phyloP scores from a whole-genome alignment of 352 stramenopile species.

The Globisporangium radiosum region DNA sequence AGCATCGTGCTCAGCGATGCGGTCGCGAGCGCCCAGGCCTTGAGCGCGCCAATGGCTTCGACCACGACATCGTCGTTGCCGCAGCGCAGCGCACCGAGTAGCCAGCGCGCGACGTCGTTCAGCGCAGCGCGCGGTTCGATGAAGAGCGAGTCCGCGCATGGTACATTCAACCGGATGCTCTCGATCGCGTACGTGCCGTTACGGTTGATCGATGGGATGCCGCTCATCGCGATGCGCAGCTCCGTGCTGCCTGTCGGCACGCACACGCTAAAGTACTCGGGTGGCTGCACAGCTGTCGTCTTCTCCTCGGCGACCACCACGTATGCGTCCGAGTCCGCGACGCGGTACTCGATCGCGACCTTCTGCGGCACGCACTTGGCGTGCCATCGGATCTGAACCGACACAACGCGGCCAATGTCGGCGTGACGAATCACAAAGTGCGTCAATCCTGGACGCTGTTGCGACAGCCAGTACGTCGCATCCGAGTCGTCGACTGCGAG shows the following conservation, averaged over 20 bases:
- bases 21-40: constrained; percentile 70
- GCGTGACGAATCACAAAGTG: constrained; percentile 38
- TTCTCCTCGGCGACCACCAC: constrained; percentile 29
- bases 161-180: constrained; percentile 51
- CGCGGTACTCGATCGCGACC: constrained; percentile 51
- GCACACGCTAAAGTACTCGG: constrained; percentile 28
- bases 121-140: constrained; percentile 50
- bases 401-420: constrained; percentile 41
- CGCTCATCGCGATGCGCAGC: constrained; percentile 57
- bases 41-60: constrained; percentile 58
- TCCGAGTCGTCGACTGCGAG: constrained; percentile 51
- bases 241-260: constrained; percentile 41
- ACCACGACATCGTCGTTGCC: constrained; percentile 44
- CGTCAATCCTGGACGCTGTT: constrained; percentile 43
- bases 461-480: constrained; percentile 73
- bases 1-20: constrained; percentile 65
- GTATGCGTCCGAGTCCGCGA: constrained; percentile 28
- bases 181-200: constrained; percentile 67
- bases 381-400: constrained; percentile 66
- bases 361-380: constrained; percentile 51
- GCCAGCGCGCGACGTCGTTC: constrained; percentile 55
- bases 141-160: constrained; percentile 50
- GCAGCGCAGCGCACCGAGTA: constrained; percentile 40
- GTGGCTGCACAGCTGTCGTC: constrained; percentile 11
- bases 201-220: constrained; percentile 55